Conservation (phyloP, 176 grass and related monocot species). For the Phyllostachys edulis region DNA sequence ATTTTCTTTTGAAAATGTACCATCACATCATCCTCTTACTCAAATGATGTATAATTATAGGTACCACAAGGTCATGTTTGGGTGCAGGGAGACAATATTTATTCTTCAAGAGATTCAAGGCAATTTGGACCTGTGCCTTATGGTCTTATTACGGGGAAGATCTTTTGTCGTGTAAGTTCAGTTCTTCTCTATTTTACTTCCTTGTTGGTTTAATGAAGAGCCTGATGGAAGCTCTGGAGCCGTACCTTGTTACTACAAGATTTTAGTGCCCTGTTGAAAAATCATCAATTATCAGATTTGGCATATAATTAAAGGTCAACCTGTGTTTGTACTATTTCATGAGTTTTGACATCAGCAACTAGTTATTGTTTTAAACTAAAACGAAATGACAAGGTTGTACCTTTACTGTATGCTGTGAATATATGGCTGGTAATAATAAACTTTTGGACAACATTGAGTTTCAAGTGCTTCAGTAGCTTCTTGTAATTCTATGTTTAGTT, state of each 20-base stretch:
- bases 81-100: conserved; percentile 87
- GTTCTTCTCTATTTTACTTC: conserved; percentile 1
- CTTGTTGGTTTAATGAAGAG: background rate
- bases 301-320: background rate
- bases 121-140: conserved; percentile 71
- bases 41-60: conserved; percentile 37
- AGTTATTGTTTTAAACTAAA: background rate
- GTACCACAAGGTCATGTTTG: conserved; percentile 82
- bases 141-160: conserved; percentile 70
- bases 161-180: conserved; percentile 56
- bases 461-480: background rate
- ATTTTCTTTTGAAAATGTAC: background rate
- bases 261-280: background rate
- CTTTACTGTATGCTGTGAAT: background rate
- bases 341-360: background rate
- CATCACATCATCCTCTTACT: background rate
- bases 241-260: background rate
- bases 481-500: background rate
- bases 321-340: background rate
- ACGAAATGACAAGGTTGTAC: background rate
- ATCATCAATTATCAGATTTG: background rate
- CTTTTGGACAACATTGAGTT: conserved; percentile 2
- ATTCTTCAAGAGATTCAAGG: conserved; percentile 76
- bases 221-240: background rate
- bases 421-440: background rate